Conservation (phyloP, 2,329 filamentous ascomycete genomes). For the Stagonosporopsis rhizophila region DNA sequence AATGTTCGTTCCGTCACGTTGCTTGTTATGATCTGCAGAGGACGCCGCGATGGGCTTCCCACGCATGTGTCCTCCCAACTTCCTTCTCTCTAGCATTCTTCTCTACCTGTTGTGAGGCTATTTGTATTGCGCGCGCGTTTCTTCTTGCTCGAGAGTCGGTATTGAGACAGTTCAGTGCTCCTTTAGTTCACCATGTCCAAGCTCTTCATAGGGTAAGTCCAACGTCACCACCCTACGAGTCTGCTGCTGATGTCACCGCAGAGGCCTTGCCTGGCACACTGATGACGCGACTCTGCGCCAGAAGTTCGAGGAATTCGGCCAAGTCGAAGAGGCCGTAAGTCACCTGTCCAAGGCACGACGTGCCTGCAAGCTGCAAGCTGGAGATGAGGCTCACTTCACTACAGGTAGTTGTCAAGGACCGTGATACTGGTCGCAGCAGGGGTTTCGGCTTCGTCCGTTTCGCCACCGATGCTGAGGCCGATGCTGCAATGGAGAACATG, state of each 20-base stretch:
- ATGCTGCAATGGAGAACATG: constrained; percentile 78
- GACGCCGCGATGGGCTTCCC: constrained; percentile 41
- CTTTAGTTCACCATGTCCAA: constrained; percentile 74
- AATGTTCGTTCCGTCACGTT: constrained; percentile 52
- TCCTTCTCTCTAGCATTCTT: constrained; percentile 28
- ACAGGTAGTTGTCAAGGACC: constrained; percentile 96
- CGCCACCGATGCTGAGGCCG: constrained; percentile 75
- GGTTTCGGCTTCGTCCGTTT: constrained; percentile 98
- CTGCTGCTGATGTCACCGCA: constrained; percentile 49
- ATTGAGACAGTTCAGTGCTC: constrained; percentile 51
- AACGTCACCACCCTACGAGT: background rate
- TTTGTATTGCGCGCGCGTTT: constrained; percentile 39
- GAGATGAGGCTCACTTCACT: constrained; percentile 26
- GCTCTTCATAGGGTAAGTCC: constrained; percentile 87
- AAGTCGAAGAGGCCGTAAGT: constrained; percentile 94
- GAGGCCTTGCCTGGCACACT: constrained; percentile 98
- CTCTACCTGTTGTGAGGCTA: constrained; percentile 31
- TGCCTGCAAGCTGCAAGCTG: background rate
- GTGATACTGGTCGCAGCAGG: constrained; percentile 93
- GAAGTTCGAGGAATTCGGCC: constrained; percentile 92
- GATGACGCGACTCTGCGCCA: constrained; percentile 84
- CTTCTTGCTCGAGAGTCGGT: constrained; percentile 43
- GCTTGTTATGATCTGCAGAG: constrained; percentile 39
- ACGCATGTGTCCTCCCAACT: constrained; percentile 29
- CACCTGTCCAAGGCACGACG: background rate